Percentiles rank a stretch among this genome's conserved stretches.
Conservation (phyloP, 352 stramenopile species). For the Phytopythium boreale region DNA sequence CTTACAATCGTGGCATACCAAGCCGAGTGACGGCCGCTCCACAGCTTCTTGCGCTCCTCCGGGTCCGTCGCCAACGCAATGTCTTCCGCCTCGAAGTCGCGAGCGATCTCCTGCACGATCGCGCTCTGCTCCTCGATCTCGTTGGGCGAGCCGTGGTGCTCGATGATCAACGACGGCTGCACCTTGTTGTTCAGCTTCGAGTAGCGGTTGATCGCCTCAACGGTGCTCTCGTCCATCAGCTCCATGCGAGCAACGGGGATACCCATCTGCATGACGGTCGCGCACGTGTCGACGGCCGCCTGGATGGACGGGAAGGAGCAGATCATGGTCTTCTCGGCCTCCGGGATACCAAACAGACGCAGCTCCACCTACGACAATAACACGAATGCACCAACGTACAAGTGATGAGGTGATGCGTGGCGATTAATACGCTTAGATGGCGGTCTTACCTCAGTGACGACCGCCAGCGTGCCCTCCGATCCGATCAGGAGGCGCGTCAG, state of each 20-base stretch:
- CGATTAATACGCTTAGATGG: not conserved
- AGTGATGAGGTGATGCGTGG: not conserved
- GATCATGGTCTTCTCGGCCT: constrained; percentile 89
- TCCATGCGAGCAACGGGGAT: constrained; percentile 87
- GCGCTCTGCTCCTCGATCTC: constrained; percentile 88
- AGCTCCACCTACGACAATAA: constrained; percentile 66
- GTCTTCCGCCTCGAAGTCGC: constrained; percentile 78
- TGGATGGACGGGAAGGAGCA: constrained; percentile 93
- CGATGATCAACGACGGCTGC: constrained; percentile 92
- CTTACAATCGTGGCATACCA: constrained; percentile 83
- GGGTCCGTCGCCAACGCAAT: constrained; percentile 71
- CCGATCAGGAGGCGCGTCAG: constrained; percentile 93
- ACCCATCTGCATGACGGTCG: constrained; percentile 86
- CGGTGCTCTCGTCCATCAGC: constrained; percentile 80
- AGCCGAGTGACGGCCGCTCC: constrained; percentile 80
- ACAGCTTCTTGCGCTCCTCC: constrained; percentile 84
- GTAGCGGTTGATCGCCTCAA: constrained; percentile 85
- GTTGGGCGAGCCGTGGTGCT: constrained; percentile 85
- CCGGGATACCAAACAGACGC: constrained; percentile 91
- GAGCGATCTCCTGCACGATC: constrained; percentile 82
- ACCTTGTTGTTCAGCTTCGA: constrained; percentile 76
- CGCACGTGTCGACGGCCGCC: constrained; percentile 79
- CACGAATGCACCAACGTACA: too few species aligned
- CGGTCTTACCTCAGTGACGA: constrained; percentile 90
- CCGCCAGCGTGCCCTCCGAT: constrained; percentile 92